Evolutionary conservation across 2,329 filamentous ascomycete species (phyloP).

Genomic region (Pseudogymnoascus destructans): DNA sequence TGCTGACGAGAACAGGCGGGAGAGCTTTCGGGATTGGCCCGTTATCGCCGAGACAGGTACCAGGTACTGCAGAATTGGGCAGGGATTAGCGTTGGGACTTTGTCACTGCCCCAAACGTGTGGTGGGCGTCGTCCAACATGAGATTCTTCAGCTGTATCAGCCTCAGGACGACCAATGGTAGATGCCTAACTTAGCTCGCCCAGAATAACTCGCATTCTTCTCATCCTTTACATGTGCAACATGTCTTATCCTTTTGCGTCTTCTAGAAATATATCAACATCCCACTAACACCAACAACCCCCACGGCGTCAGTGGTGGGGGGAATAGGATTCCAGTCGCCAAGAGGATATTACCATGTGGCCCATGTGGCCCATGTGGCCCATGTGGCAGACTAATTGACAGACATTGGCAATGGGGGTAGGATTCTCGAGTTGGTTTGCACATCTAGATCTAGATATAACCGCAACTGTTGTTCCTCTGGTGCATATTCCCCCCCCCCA

Average conservation of each 20-base stretch:
- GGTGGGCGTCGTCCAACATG: neutral
- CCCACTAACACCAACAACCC: neutral
- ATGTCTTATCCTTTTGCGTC: neutral
- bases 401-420: neutral
- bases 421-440: neutral
- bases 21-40: neutral
- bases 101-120: neutral
- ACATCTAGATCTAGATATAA: neutral
- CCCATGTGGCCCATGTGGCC: neutral
- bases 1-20: neutral
- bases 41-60: neutral
- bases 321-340: neutral
- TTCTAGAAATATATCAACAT: neutral
- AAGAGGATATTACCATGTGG: neutral
- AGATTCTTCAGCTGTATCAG: neutral
- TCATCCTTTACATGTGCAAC: neutral
- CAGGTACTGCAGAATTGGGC: slow-evolving; percentile 1
- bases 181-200: neutral
- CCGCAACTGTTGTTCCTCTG: neutral
- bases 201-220: neutral
- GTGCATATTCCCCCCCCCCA: neutral
- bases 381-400: neutral
- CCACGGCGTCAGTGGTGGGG: neutral
- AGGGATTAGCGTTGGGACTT: neutral
- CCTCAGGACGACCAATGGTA: neutral